Percentiles rank a stretch among this genome's conserved stretches.
Evolutionary conservation across 2,329 filamentous ascomycete genomes (phyloP).

Genomic region (Dactylella cylindrospora): DNA sequence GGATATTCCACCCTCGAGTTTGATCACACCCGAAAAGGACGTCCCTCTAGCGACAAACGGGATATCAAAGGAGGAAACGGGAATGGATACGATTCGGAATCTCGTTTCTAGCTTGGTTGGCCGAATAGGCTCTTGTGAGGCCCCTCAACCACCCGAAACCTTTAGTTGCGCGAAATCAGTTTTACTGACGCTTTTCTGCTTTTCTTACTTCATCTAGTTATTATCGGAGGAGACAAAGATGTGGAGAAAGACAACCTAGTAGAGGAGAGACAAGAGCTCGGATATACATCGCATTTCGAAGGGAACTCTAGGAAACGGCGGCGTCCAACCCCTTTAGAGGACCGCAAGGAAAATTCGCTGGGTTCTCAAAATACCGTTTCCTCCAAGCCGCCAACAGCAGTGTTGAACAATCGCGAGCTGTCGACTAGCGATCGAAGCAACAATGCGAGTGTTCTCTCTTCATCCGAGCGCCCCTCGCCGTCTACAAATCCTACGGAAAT

Average conservation of each 20-base stretch:
- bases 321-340: constrained; percentile 13
- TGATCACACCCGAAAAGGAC: too few relatives aligned
- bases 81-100: too few relatives aligned
- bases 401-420: background rate
- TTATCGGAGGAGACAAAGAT: constrained; percentile 1
- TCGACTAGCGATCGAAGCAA: constrained; percentile 7
- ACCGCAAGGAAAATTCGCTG: constrained; percentile 4
- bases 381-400: background rate
- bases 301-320: constrained; percentile 38
- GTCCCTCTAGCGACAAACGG: too few relatives aligned
- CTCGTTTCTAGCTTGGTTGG: too few relatives aligned
- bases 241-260: constrained; percentile 10
- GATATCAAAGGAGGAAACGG: too few relatives aligned
- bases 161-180: too few relatives aligned
- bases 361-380: background rate
- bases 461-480: constrained; percentile 13
- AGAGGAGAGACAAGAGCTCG: constrained; percentile 26
- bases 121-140: too few relatives aligned
- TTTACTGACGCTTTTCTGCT: too few relatives aligned
- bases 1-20: too few relatives aligned
- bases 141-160: too few relatives aligned
- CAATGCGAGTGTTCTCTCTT: background rate
- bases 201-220: too few relatives aligned
- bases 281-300: constrained; percentile 26
- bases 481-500: constrained; percentile 2